Evolutionary conservation across 352 stramenopile genomes (phyloP), one percentile per base, ranked within the genome.

Genomic region (Phytophthora pluvialis): DNA sequence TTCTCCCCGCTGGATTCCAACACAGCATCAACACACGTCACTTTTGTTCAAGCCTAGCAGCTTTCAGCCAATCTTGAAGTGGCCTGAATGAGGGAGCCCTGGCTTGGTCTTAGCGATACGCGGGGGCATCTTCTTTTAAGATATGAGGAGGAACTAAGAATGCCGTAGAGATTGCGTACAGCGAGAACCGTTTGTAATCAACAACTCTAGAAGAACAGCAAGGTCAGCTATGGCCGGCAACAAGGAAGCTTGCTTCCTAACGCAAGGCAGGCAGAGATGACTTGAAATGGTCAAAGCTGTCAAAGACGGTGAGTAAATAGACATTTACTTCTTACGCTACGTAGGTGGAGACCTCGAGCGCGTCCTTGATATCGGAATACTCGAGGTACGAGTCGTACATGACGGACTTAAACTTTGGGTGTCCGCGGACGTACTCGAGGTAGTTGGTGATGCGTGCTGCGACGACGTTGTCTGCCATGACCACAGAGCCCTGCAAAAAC

Each of bases 391-490:
- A 76, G 11, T 82, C 71, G 21, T 75, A 67, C 53, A 72, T 65
- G 40, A 78, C 50, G 21, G 71, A 76, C 31, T 43, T 55, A 48
- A 80, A 83, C 16, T 61, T 67, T 5, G 48, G 15, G 52, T 78
- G 64, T 4, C 26, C 36, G 9, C 65, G 63, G n/a, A 81, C 40
- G 49, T 83, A 81, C 32, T 81, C 73, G 8, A 80, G 42, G 43
- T 84, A 80, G 25, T 76, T 70, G 3, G 52, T 70, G 15, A 71
- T 73, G 1, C 39, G 60, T 28, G 67, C 70, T 5, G 26, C 64
- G 51, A 80, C 62, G 21, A 84, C 63, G 21, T 84, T 84, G 53
- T 80, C 76, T 0, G 73, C 70, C 40, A 80, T 62, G 4, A 81
- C 60, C 7, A 81, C 63, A 21, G 70, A 76, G 1, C 70, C 76